Base-by-base conservation (phyloP, 2,329 filamentous ascomycete genomes). In the Keithomyces neogunnii region DNA sequence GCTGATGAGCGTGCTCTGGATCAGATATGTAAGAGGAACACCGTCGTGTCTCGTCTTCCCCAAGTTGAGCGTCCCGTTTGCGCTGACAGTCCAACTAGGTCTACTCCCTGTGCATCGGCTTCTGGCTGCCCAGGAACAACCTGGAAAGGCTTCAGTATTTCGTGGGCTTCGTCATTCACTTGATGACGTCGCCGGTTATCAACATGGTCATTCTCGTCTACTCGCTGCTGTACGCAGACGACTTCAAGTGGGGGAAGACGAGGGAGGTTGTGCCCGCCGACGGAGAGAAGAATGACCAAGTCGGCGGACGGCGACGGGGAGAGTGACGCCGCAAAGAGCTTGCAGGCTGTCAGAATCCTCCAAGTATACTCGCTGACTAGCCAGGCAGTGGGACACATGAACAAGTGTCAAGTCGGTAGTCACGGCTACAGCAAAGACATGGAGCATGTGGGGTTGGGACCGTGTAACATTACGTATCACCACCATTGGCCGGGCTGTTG, bases 191-290 rank as follows among this genome's bases (percentile, higher is more conserved):
- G 1, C 71, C 72, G 0, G 68, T 73, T 45, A 63, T 73, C 56
- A 73, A 73, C 57, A 68, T 74, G 30, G 60, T 71, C 39, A 66
- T 73, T 33, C 53, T 74, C 10, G 55, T 66, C 1, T 73, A 73
- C 52, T 72, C 72, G 1, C 61, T 74, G 19, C 59, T 68, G 44
- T 61, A 73, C 48, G 68, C 71, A 5, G 71, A 74, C 51, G 69
- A 72, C 56, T 74, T 74, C 60, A 69, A 68, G 51, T 74, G 71
- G 72, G 72, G 71, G 13, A 74, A 74, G 61, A 74, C 72, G 1
- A 59, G 69, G 2, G 67, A 71, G 32, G 68, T 72, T 35, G 50
- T 70, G 31, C 53, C 54, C 9, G 62, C 56, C 3, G 61, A 61
- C 5, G 58, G 45, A 1, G 63, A 65, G 28, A 62, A 63, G 43